Conservation (phyloP, 1,284 basidiomycete genomes). For the Rhodotorula sp. region DNA sequence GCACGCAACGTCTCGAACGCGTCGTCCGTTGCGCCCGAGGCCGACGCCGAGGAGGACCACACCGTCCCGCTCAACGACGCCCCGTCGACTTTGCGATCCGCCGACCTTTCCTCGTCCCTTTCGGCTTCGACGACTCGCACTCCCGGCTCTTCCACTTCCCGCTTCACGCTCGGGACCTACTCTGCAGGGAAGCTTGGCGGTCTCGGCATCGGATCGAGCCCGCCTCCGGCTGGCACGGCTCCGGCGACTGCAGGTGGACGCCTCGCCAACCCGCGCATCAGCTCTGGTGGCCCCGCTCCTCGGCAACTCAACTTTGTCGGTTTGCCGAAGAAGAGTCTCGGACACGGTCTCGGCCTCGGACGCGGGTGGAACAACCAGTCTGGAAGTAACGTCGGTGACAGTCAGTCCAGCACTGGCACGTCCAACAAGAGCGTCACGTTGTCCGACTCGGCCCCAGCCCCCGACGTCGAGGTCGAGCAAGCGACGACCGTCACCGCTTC, state of each 20-base stretch:
- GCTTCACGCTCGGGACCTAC: slow-evolving; percentile 24
- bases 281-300: slow-evolving; percentile 23
- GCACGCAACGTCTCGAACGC: slow-evolving; percentile 30
- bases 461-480: slow-evolving; percentile 6
- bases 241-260: slow-evolving; percentile 8
- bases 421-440: slow-evolving; percentile 9
- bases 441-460: background rate
- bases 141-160: slow-evolving; percentile 6
- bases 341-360: slow-evolving; percentile 35
- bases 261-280: slow-evolving; percentile 7
- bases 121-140: slow-evolving; percentile 27
- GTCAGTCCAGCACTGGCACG: slow-evolving; percentile 13
- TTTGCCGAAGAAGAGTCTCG: slow-evolving; percentile 43
- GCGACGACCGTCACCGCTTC: slow-evolving; percentile 12
- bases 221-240: slow-evolving; percentile 8
- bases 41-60: slow-evolving; percentile 34
- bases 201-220: slow-evolving; percentile 31
- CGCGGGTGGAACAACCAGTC: slow-evolving; percentile 12
- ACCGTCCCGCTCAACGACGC: slow-evolving; percentile 39
- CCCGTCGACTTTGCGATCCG: slow-evolving; percentile 30
- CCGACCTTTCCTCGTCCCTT: slow-evolving; percentile 18
- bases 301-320: slow-evolving; percentile 39
- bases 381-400: slow-evolving; percentile 13
- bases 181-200: slow-evolving; percentile 31
- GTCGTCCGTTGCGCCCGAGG: slow-evolving; percentile 42